These are phyloP conservation scores for Candida yuanshanica DNA, from an alignment of 805 yeast species.

Conservation along the genomic window DNA sequence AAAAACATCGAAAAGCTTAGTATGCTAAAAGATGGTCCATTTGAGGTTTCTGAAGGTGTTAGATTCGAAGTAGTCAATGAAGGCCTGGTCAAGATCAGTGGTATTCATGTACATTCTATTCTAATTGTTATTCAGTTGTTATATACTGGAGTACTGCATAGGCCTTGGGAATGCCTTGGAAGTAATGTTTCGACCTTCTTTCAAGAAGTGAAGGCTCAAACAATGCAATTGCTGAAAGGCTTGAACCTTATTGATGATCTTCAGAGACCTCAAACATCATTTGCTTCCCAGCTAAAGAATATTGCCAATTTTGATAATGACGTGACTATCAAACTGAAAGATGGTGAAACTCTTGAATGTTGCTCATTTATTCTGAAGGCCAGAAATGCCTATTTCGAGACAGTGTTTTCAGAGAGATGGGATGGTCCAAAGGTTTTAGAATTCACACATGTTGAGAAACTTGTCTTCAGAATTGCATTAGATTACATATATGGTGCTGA, in stretches of 20 bases:
- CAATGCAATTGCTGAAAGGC: slow-evolving; percentile 6
- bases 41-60: slow-evolving; percentile 13
- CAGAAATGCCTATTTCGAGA: slow-evolving; percentile 60
- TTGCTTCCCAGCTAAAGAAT: slow-evolving; percentile 5
- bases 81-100: slow-evolving; percentile 20
- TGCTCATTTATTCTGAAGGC: slow-evolving; percentile 49
- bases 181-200: slow-evolving; percentile 6
- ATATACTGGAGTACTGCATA: slow-evolving; percentile 42
- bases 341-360: slow-evolving; percentile 36
- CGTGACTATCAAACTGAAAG: slow-evolving; percentile 39
- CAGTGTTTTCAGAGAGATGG: slow-evolving; percentile 56
- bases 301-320: slow-evolving; percentile 27
- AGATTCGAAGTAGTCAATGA: slow-evolving; percentile 7
- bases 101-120: slow-evolving; percentile 20
- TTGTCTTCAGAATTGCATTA: slow-evolving; percentile 44
- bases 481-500: slow-evolving; percentile 53
- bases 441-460: slow-evolving; percentile 36
- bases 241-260: slow-evolving; percentile 14
- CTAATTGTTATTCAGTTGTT: slow-evolving; percentile 41
- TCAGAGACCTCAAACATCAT: slow-evolving; percentile 5
- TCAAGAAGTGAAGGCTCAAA: slow-evolving; percentile 6
- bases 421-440: slow-evolving; percentile 25
- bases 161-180: slow-evolving; percentile 40
- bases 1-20: slow-evolving; percentile 13
- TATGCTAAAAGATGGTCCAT: slow-evolving; percentile 1